Conservation (phyloP, 176 grass and related monocot genomes). For the Cenchrus fungigraminus region DNA sequence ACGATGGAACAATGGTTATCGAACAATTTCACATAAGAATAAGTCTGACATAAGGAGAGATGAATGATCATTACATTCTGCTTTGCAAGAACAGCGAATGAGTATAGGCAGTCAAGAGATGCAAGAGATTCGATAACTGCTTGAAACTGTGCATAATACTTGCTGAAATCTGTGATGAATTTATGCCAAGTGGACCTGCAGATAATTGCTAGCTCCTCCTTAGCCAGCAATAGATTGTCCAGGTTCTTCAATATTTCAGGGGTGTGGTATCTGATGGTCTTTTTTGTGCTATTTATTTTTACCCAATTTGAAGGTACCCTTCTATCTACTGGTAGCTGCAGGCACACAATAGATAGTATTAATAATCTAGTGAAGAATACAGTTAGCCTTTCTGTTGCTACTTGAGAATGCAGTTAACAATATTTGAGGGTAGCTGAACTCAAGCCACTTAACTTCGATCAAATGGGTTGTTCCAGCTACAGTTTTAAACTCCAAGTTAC, state of each 20-base stretch:
- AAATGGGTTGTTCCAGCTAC: constrained; percentile 78
- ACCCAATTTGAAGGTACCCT: constrained; percentile 84
- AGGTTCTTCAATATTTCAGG: constrained; percentile 75
- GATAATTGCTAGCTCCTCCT: constrained; percentile 78
- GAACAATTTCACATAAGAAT: constrained; percentile 4
- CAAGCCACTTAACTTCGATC: constrained; percentile 77
- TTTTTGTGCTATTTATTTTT: constrained; percentile 93
- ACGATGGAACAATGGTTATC: constrained; percentile 25
- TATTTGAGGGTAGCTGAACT: constrained; percentile 42
- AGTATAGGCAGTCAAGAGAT: constrained; percentile 84
- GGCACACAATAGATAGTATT: constrained; percentile 36
- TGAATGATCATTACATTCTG: constrained; percentile 62
- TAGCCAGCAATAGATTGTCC: constrained; percentile 73
- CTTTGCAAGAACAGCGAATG: constrained; percentile 74
- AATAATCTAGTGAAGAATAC: constrained; percentile 39
- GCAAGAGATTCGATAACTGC: constrained; percentile 78
- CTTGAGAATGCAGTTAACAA: constrained; percentile 34
- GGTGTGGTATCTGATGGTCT: constrained; percentile 80
- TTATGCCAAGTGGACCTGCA: constrained; percentile 81
- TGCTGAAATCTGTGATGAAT: constrained; percentile 67
- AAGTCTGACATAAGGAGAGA: constrained; percentile 2
- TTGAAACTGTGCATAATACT: constrained; percentile 89
- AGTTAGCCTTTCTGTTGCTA: constrained; percentile 20
- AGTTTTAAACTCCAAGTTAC: constrained; percentile 86
- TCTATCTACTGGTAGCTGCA: constrained; percentile 69